Base-by-base conservation (phyloP, 2,329 filamentous ascomycete species). In the Trichoderma gracile region DNA sequence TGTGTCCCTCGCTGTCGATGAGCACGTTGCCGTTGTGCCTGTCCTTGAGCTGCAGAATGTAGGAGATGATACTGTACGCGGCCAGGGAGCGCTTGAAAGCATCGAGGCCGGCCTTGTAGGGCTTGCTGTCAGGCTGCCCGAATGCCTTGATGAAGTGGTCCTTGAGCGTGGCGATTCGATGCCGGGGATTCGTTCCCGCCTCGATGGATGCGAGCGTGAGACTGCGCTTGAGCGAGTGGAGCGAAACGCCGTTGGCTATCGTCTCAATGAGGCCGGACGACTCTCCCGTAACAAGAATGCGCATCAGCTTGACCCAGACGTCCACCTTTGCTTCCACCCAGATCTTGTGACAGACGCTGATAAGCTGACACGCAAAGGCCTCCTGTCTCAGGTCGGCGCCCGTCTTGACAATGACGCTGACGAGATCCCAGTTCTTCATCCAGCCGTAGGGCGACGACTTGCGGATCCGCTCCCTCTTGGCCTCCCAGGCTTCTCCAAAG, bases 281-380 rank as follows among this genome's bases (percentile, higher is more conserved):
- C 78, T 94, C 91, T 66, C 91, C 91, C 5, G 91, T 94, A 46
- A 95, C 91, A 59, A 95, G 80, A 60, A 95, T 95, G 61, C 91
- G 87, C 91, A 95, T 95, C 65, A 89, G 82, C 77, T 93, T 93
- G 21, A 93, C 90, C 91, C 92, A 95, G n/a, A 95, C 91, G 42
- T 89, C 84, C 38, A 91, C 86, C 27, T 82, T 79, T 17, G 90
- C 88, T 67, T 93, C 90, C 53, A 87, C 79, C 89, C 91, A 95
- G 69, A 93, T 93, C 77, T 89, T 91, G 72, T 90, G 84, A 76
- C 91, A 95, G 14, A 93, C 89, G 64, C 86, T 82, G 69, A 95
- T 95, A 50, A 95, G 83, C 77, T 95, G 91, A 74, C 91, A 94
- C 7, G 91, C 91, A 75, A 95, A 95, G 0, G 91, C 91, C 77